Evolutionary conservation across 1,284 basidiomycete genomes (phyloP), one percentile per base, ranked within the genome.

Genomic region (Fereydounia khargensis): DNA sequence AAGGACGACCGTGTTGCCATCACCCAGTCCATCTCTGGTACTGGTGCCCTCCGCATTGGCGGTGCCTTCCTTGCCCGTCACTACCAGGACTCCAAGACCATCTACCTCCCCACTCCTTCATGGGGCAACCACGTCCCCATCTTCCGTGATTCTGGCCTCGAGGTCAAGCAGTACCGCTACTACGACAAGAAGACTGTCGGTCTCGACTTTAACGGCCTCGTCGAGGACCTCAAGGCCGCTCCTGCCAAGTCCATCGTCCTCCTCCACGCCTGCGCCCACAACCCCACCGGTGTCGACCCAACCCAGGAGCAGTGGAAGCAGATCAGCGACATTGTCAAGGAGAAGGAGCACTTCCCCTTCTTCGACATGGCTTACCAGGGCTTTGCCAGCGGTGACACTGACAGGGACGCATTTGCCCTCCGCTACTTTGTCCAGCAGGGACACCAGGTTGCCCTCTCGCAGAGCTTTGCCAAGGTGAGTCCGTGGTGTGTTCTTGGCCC

Each of bases 21-120:
- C 60, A 89, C 91, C 21, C 95, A 99, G 79, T 87, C 92, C 50
- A 95, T 98, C 78, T 97, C 94, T 21, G 95, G 95, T 25, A 99
- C 95, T 17, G 95, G 95, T 70, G 95, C 95, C 23, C 87, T 98
- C 55, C 85, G 95, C 61, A 91, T 98, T 78, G 94, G 90, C 49
- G 92, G 88, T 70, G 89, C 88, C 39, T 98, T 99, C 82, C 79
- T 98, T 20, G 47, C 51, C 45, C 85, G 85, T 17, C 89, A 90
- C 80, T 96, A 91, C 78, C 89, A 91, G 20, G 82, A 88, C 65
- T 78, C 85, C 47, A 96, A 94, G 80, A 80, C 82, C 41, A 89
- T 99, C 77, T 98, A 96, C 80, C 82, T 98, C 42, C 95, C 95
- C 32, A 82, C 82, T 10, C 95, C 95, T 14, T 89, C 92, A 7